Percentiles rank a stretch among this genome's conserved stretches.
Conservation (phyloP, 2,329 filamentous ascomycete genomes). For the Colletotrichum sp. region DNA sequence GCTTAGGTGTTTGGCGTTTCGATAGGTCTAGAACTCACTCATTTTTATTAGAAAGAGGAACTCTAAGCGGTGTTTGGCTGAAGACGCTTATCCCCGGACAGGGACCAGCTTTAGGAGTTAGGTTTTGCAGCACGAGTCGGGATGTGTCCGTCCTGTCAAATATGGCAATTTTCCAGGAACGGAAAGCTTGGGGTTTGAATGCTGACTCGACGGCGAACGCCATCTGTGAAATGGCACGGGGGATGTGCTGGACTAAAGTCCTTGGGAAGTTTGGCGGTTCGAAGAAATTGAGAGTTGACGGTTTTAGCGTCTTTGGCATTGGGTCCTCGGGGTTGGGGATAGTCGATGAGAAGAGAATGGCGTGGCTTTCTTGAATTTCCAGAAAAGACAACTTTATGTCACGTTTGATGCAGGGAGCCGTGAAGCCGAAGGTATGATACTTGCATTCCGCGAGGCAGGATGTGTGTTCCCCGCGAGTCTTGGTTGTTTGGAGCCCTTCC, state of each 20-base stretch:
- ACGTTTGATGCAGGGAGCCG: too few relatives aligned
- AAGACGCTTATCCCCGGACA: not conserved
- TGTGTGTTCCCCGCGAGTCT: accelerated
- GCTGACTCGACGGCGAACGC: not conserved
- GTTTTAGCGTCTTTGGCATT: too few relatives aligned
- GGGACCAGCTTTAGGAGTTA: not conserved
- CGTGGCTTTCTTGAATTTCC: accelerated
- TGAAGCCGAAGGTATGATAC: too few relatives aligned
- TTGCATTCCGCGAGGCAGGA: accelerated
- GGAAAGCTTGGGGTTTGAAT: not conserved
- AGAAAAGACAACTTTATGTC: too few relatives aligned
- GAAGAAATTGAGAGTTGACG: too few relatives aligned
- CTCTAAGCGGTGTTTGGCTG: not conserved
- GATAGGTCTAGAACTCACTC: not conserved
- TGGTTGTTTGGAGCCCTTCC: too few relatives aligned
- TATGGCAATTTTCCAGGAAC: not conserved
- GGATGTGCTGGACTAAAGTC: accelerated
- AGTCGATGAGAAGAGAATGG: too few relatives aligned
- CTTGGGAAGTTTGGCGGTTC: too few relatives aligned
- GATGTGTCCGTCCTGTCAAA: accelerated
- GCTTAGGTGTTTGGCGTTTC: not conserved
- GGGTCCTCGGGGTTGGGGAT: accelerated
- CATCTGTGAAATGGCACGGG: not conserved
- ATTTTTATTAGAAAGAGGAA: not conserved
- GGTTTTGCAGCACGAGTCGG: not conserved